Base-by-base conservation (phyloP, 257 asterid species). In the Rauvolfia tetraphylla region DNA sequence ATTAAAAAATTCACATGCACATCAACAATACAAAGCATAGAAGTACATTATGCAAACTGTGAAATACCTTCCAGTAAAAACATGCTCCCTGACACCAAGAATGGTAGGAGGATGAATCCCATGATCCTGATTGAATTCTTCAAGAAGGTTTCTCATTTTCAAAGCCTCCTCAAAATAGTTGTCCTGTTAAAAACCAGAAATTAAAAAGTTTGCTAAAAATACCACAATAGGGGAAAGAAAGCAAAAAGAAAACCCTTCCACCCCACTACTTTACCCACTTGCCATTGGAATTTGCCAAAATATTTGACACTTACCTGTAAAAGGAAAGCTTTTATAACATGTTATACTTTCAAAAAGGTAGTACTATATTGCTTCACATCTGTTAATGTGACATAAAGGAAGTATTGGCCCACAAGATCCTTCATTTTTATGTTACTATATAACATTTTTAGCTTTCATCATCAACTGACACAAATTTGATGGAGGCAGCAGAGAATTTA, bases 51-150 rank as follows among this genome's bases (percentile, higher is more conserved):
- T 41, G 65, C 38, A 61, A 75, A 76, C 71, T 75, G 74, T 42
- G 76, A 49, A 75, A 63, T 83, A 95, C 99, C 99, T 95, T 86
- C 99, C 99, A 75, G 99, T 95, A 79, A 95, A 95, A 34, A 92
- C 96, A 83, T 95, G 98, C 86, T 95, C 99, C 86, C 99, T 87
- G 78, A 95, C 99, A 80, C 98, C 99, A 81, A 95, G 97, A 87
- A 95, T 95, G 11, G 98, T 89, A 9, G 97, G 89, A 44, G 93
- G 88, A 61, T 86, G 98, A 72, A 95, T 84, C 65, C 99, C 99
- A 82, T 92, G 97, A 86, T 92, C 91, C 79, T 81, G 75, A 78
- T 85, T 63, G 76, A 95, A 86, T 83, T 95, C 99, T 84, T 93
- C 98, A 68, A 95, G 96, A 77, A 95, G 99, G 86, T 95, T 95